Base-by-base conservation (phyloP, 306 rosid genomes). In the Dalbergia oliveri region DNA sequence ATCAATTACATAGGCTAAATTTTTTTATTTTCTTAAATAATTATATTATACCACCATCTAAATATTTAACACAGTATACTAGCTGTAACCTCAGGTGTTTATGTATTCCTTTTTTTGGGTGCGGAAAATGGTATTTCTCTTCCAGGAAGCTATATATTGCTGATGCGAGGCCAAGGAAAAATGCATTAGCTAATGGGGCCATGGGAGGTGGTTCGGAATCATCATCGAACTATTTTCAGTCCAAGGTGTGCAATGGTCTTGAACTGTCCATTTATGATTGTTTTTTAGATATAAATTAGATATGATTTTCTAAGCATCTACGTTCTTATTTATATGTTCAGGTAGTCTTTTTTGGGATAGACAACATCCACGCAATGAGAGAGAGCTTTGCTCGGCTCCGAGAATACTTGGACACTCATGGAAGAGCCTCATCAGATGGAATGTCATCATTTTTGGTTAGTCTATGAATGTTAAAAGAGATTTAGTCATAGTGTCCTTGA, bases 131-230 rank as follows among this genome's bases (percentile, higher is more conserved):
- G 43, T 60, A 60, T 79, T 58, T 66, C 63, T 62, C 34, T 56
- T 73, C 56, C 65, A 95, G 99, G 91, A 95, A 95, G 90, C 88
- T 95, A 68, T 95, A 93, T 85, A 95, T 95, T 26, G 97, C 93
- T 44, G 99, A 95, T 86, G 99, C 99, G 11, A 90, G 99, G 77
- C 99, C 97, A 21, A 91, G 98, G 81, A 95, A 91, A 85, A 95
- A 95, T 82, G 97, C 99, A 85, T 88, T 93, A 73, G 99, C 98
- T 63, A 95, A 95, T 88, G 94, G 98, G 73, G 99, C 99, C 76
- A 91, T 93, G 98, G 99, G 99, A 80, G 99, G 99, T 86, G 98
- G 99, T 77, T 95, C 99, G 0, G 99, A 95, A 84, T 95, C 99
- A 69, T 95, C 99, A 14, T 87, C 99, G 64, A 84, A 95, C 85